These are phyloP conservation scores for Annulohypoxylon moriforme DNA, from an alignment of 495 filamentous ascomycete genomes.

Conservation along the genomic window DNA sequence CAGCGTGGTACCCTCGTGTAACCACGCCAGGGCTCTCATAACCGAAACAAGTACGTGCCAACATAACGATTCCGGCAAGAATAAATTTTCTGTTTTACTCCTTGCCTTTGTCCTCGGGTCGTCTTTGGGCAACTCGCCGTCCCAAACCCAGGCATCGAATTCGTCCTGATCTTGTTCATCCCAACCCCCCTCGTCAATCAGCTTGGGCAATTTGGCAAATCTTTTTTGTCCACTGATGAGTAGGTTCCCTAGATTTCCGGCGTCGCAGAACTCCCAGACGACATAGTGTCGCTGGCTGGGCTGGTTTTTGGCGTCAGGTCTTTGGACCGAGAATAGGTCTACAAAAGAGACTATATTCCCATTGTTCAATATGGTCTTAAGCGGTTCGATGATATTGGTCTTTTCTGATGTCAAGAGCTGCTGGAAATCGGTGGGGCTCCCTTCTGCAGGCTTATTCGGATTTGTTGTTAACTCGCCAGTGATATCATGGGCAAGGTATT, in stretches of 20 bases:
- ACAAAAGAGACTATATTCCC: constrained; percentile 55
- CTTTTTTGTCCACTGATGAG: constrained; percentile 21
- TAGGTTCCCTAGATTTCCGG: constrained; percentile 50
- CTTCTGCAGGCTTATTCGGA: neutral
- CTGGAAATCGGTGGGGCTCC: neutral
- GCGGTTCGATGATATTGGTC: constrained; percentile 11
- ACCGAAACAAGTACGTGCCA: constrained; percentile 59
- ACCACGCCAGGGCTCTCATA: constrained; percentile 54
- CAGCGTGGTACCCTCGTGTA: constrained; percentile 55
- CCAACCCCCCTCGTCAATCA: neutral
- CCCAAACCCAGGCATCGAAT: no score
- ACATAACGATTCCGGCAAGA: constrained; percentile 56
- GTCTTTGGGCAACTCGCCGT: neutral
- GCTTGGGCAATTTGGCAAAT: no score
- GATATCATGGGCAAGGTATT: constrained; percentile 45
- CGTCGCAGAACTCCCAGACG: constrained; percentile 57
- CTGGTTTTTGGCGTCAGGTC: neutral
- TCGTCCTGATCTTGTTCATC: neutral
- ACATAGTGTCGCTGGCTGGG: constrained; percentile 28
- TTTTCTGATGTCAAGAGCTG: constrained; percentile 10
- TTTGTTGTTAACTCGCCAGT: constrained; percentile 28
- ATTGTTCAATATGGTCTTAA: constrained; percentile 53
- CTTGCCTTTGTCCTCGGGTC: neutral
- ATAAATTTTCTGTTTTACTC: neutral
- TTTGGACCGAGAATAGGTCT: constrained; percentile 35